A percentile compares a stretch with the other conserved stretches of the same genome.
Evolutionary conservation across 2,329 filamentous ascomycete species (phyloP).

Genomic region (Pseudocercospora eumusae): DNA sequence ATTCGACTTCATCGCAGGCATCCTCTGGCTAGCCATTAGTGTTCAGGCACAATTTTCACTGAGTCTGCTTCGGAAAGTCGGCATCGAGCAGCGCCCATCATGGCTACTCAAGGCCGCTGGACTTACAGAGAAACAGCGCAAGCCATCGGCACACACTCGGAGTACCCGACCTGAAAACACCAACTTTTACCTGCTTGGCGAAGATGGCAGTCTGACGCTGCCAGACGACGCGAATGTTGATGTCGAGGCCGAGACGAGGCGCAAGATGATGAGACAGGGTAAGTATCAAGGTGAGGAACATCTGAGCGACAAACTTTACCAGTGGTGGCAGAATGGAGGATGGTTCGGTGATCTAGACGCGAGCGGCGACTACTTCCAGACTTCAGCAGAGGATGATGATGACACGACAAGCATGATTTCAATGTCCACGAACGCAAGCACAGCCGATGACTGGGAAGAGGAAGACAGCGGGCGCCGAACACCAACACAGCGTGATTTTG

Average conservation of each 20-base stretch:
- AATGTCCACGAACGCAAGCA: conserved; percentile 52
- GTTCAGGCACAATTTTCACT: conserved; percentile 59
- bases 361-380: conserved; percentile 74
- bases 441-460: conserved; percentile 45
- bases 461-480: conserved; percentile 63
- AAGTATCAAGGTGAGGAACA: conserved; percentile 60
- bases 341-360: conserved; percentile 81
- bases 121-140: conserved; percentile 41
- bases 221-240: conserved; percentile 69
- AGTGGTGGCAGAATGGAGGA: conserved; percentile 79
- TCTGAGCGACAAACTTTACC: conserved; percentile 74
- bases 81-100: conserved; percentile 62
- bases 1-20: conserved; percentile 73
- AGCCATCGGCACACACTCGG: conserved; percentile 26
- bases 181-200: conserved; percentile 56
- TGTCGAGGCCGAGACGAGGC: conserved; percentile 76
- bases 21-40: conserved; percentile 65
- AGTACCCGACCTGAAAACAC: conserved; percentile 28
- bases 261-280: conserved; percentile 54
- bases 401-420: conserved; percentile 84
- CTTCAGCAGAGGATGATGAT: conserved; percentile 60
- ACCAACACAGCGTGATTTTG: conserved; percentile 67
- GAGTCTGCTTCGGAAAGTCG: conserved; percentile 58
- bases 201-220: conserved; percentile 57
- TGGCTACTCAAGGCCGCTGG: conserved; percentile 62